Evolutionary conservation across 306 rosid genomes (phyloP).

Genomic region (Pyrus pyrifolia): DNA sequence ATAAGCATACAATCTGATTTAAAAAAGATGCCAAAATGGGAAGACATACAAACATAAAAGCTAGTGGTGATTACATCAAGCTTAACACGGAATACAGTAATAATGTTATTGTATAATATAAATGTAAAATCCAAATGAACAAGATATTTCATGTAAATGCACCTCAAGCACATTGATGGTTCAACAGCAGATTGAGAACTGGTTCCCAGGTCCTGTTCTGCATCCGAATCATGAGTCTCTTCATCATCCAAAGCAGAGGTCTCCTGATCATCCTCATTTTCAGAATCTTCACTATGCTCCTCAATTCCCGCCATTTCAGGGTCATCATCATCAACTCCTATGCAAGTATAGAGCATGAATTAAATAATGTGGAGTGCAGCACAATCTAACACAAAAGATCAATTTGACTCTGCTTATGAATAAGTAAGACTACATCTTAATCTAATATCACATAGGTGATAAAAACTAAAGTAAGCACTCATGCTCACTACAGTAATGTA

Average conservation of each 20-base stretch:
- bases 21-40: too few species aligned
- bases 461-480: background rate
- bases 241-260: too few species aligned
- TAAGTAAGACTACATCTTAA: background rate
- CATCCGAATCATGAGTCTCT: slow-evolving; percentile 33
- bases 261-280: slow-evolving; percentile 37
- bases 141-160: slow-evolving; percentile 10
- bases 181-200: slow-evolving; percentile 24
- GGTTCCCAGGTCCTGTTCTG: slow-evolving; percentile 33
- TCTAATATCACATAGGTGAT: background rate
- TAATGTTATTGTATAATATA: background rate
- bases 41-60: background rate
- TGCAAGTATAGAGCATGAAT: background rate
- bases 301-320: slow-evolving; percentile 18
- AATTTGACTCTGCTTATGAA: background rate
- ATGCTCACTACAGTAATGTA: background rate
- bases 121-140: background rate
- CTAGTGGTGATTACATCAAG: background rate
- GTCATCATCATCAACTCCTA: slow-evolving; percentile 39
- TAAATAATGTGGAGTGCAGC: background rate
- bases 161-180: slow-evolving; percentile 48
- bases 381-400: too few species aligned
- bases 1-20: background rate
- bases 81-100: background rate
- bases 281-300: slow-evolving; percentile 29